phyloP scores from a whole-genome alignment of 345 rosid genomes.

The Euphorbia lathyris region DNA sequence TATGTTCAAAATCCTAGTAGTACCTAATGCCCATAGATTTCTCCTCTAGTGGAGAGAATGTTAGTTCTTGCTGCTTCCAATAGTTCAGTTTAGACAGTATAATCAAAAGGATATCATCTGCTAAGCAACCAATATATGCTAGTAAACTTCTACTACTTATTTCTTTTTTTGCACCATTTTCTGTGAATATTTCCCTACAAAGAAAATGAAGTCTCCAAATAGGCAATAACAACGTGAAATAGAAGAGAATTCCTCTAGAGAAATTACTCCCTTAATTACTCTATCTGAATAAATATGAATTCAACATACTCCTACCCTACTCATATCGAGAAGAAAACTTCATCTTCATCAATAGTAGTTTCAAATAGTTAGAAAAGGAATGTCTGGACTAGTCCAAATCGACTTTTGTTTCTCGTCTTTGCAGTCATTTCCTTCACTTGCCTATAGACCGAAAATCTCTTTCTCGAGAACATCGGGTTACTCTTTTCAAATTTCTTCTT shows the following conservation, averaged over 20 bases:
- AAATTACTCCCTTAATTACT: too few species aligned
- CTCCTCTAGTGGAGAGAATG: not conserved
- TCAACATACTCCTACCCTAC: too few species aligned
- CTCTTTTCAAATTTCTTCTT: not conserved
- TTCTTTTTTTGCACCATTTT: too few species aligned
- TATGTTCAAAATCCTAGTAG: not conserved
- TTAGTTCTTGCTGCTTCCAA: not conserved
- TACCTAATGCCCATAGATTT: not conserved
- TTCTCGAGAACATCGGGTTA: conserved; percentile 9
- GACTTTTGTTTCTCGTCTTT: conserved; percentile 2
- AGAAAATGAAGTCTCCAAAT: too few species aligned
- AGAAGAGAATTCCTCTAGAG: too few species aligned
- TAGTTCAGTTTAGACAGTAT: not conserved
- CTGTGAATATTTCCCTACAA: too few species aligned
- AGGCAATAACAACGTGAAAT: too few species aligned
- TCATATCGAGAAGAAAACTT: conserved; percentile 12
- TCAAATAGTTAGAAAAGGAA: not conserved
- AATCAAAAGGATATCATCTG: not conserved
- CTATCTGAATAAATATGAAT: too few species aligned
- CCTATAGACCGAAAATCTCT: conserved; percentile 8
- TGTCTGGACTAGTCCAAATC: not conserved
- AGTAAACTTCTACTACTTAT: too few species aligned
- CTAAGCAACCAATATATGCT: too few species aligned
- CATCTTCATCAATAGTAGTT: not conserved
- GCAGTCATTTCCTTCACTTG: conserved; percentile 6